phyloP scores from a whole-genome alignment of 176 grass and related monocot species.

The Ampelocalamus luodianensis region DNA sequence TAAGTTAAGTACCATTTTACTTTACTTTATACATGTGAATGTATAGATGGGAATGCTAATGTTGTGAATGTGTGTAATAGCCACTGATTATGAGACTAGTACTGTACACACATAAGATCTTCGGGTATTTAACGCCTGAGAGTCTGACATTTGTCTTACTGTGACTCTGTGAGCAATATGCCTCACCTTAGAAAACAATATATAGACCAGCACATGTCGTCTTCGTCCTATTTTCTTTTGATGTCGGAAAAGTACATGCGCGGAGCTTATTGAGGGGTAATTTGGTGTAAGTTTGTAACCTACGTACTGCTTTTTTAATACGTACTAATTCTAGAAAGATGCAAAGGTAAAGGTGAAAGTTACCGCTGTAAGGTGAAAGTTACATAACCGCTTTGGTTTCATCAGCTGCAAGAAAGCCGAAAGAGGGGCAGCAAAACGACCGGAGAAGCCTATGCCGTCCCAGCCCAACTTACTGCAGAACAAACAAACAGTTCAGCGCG shows the following conservation, averaged over 20 bases:
- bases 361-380: constrained; percentile 26
- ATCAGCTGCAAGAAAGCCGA: constrained; percentile 12
- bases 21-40: no score
- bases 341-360: constrained; percentile 38
- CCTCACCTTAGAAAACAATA: neutral
- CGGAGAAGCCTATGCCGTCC: neutral
- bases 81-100: no score
- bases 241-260: neutral
- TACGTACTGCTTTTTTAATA: no score
- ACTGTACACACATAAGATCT: no score
- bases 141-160: no score
- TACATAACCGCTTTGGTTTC: constrained; percentile 11
- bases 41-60: no score
- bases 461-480: neutral
- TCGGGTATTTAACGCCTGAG: no score
- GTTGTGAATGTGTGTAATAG: no score
- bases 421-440: neutral
- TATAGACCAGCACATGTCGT: neutral
- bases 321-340: constrained; percentile 40
- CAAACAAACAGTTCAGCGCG: neutral
- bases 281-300: neutral
- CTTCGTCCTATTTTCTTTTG: neutral
- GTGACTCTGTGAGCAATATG: no score
- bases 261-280: neutral
- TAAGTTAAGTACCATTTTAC: no score